Evolutionary conservation across 176 grass and related monocot species (phyloP), one percentile per base, ranked within the genome.

Genomic region (Musa beccarii): DNA sequence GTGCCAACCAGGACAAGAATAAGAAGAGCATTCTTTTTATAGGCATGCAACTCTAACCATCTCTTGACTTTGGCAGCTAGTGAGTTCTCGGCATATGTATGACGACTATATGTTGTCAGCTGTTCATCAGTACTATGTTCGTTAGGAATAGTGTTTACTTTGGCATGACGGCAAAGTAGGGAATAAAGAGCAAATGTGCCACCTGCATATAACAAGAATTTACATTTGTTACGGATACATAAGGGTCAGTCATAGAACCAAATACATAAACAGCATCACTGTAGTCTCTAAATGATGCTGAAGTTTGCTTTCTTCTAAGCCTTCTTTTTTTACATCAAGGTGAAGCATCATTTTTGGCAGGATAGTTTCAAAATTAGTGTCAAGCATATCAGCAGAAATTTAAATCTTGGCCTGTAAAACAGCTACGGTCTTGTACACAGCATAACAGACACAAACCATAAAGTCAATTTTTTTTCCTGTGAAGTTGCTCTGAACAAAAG

Each of bases 141-240:
- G 75, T 96, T 96, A 63, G 92, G 92, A 79, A 96, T 91, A 83
- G 89, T 89, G 74, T 84, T 89, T 80, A 96, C 79, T 83, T 96
- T 96, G 25, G 84, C 84, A 75, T 92, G 89, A 59, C 92, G 89
- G 72, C 92, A 92, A 79, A 96, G 86, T 77, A 96, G 78, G 76
- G 92, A 96, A 82, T 96, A 96, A 43, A 96, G 86, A 64, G 92
- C 92, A 82, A 96, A 96, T 52, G 92, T 96, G 59, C 92, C 92
- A 77, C 92, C 89, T 96, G 84, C 54, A 68, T 72, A 71, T 49
- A 71, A 68, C 61, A 29, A 81, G 43, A 55, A 78, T 63, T 68
- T 79, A 55, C 61, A 72, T 16, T 68, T 78, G 57, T 67, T 74
- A 52, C 34, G 66, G 29, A 70, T 50, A 19, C n/a, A 51, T 51